A percentile compares a stretch with the other conserved stretches of the same genome.
Conservation (phyloP, 306 rosid genomes). For the Mimosa pudica region DNA sequence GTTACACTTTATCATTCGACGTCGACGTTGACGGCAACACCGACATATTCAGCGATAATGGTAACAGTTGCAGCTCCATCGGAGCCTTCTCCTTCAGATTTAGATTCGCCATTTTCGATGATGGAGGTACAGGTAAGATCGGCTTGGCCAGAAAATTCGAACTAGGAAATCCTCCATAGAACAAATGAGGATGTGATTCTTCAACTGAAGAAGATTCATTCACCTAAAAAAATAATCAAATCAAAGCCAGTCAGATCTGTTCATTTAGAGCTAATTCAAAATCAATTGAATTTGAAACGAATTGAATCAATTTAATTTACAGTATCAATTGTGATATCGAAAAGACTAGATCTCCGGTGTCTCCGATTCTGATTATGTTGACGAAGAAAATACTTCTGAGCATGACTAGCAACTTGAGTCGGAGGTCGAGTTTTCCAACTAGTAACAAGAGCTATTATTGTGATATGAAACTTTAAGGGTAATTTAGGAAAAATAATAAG, state of each 20-base stretch:
- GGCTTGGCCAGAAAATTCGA: conserved; percentile 50
- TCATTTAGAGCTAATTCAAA: not conserved
- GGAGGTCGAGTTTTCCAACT: conserved; percentile 94
- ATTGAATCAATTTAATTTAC: conserved; percentile 17
- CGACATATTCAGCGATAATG: conserved; percentile 56
- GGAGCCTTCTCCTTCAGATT: conserved; percentile 56
- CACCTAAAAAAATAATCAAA: conserved; percentile 39
- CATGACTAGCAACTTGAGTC: conserved; percentile 95
- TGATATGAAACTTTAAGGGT: too few relatives aligned
- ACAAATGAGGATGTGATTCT: conserved; percentile 49
- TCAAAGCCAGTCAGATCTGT: not conserved
- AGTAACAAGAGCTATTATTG: too few relatives aligned
- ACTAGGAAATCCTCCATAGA: conserved; percentile 47
- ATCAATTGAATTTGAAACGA: too few relatives aligned
- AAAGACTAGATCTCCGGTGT: conserved; percentile 95
- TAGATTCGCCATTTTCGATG: conserved; percentile 66
- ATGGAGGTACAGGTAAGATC: conserved; percentile 69
- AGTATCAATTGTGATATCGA: conserved; percentile 86
- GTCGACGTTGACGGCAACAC: conserved; percentile 10
- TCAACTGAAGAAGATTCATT: conserved; percentile 59
- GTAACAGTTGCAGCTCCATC: conserved; percentile 42
- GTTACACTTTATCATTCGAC: too few relatives aligned
- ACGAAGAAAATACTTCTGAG: conserved; percentile 92
- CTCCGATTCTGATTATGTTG: conserved; percentile 75
- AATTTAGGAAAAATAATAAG: too few relatives aligned